Base-by-base conservation (phyloP, 345 rosid genomes). In the Eucalyptus pauciflora region DNA sequence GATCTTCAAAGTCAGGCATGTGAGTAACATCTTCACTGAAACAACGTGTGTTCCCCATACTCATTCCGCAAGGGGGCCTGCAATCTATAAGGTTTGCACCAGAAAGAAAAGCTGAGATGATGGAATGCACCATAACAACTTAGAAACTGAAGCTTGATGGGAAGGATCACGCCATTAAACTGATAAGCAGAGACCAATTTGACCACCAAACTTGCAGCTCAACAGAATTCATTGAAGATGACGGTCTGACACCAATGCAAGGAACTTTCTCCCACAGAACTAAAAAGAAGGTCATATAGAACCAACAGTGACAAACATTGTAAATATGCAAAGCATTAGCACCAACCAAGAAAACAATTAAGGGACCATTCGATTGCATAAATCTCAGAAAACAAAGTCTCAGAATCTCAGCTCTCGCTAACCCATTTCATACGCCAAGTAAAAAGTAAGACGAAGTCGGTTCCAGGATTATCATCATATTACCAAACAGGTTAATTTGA, bases 1-100 rank as follows among this genome's bases (percentile, higher is more conserved):
- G 58, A 87, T 98, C 99, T 88, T 92, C 86, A 51, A 97, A 94
- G 86, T 64, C 92, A 64, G 99, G 99, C 95, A 94, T 89, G 93
- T 94, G 96, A 87, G 94, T 86, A 33, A 93, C 92, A 92, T 94
- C 98, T 89, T 93, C 95, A 60, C 96, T 94, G 87, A 94, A 96
- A 87, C 67, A 91, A 14, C 98, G 94, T 81, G 88, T 89, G 45
- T 91, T 91, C 76, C 96, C 97, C 41, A 94, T 69, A 37, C 93
- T 91, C 91, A 92, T 89, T 7, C 89, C 91, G 27, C 94, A 92
- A 87, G 92, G 89, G 67, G 93, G 93, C 86, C 87, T 64, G 86
- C 33, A 91, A 87, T 91, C 99, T 97, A 91, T 29, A 27, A 76
- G 25, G 88, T 87, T 88, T 89, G 37, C 87, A 79, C 62, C 62